Base-by-base conservation (phyloP, 2,329 filamentous ascomycete genomes). In the Ambrosiella cleistominuta region DNA sequence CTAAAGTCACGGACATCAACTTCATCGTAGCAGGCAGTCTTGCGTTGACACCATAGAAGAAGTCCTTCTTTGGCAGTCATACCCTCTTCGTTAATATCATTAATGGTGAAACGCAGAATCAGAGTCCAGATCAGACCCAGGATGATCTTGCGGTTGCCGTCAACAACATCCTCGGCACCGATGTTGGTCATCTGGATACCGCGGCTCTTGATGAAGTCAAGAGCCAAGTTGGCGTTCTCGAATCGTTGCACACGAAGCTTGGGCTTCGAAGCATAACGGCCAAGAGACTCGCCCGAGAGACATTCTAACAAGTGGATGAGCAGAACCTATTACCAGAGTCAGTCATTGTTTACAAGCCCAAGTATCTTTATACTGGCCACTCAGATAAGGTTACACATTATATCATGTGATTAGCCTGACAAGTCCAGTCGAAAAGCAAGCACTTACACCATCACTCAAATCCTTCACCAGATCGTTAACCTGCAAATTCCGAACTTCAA, bases 161-260 rank as follows among this genome's bases (percentile, higher is more conserved):
- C 91, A 37, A 98, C 93, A 27, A 98, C 88, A 76, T 98, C 93
- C 71, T 97, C 93, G 7, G 93, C 93, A 57, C 93, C 93, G 66
- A 97, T 97, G 65, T 98, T 98, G 64, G 89, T 96, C 84, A 98
- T 88, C 69, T 95, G 91, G 63, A 98, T 97, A 17, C 88, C 85
- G 64, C 89, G 78, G 60, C 81, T 83, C 68, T 87, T 94, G 73
- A 98, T 89, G 66, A 93, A 98, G 70, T 96, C 84, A 62, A 98
- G 82, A 54, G 88, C 88, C 64, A 90, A 84, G 74, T 97, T 97
- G 70, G 93, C 91, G 78, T 98, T 98, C 70, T 98, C 93, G 71
- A 97, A 98, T 65, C 83, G 84, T 73, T 98, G 93, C 56, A 98
- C 93, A 60, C 93, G 88, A 64, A 98, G 78, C 73, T 95, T 96